phyloP scores from a whole-genome alignment of 2,329 filamentous ascomycete species.

The Aspergillus sp. region DNA sequence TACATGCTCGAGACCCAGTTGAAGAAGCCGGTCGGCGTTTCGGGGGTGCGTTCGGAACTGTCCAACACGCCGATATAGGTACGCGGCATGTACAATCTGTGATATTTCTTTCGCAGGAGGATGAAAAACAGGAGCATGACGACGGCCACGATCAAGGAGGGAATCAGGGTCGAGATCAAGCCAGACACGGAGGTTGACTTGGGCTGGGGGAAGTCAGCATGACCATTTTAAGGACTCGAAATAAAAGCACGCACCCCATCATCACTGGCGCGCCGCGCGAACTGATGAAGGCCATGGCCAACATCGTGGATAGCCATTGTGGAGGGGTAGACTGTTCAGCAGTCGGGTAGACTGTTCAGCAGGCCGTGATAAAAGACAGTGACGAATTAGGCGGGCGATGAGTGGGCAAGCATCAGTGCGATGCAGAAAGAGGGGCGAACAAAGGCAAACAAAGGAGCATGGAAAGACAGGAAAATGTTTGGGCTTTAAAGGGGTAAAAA shows the following conservation, averaged over 20 bases:
- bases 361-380: too few species aligned
- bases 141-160: constrained; percentile 36
- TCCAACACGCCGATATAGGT: constrained; percentile 47
- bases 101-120: constrained; percentile 40
- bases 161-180: constrained; percentile 41
- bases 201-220: background rate
- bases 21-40: constrained; percentile 51
- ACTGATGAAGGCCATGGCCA: constrained; percentile 12
- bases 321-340: background rate
- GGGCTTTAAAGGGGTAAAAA: background rate
- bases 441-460: too few species aligned
- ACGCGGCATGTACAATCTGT: constrained; percentile 46
- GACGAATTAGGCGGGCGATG: background rate
- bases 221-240: too few species aligned
- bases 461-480: too few species aligned
- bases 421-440: too few species aligned
- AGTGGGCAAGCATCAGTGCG: background rate
- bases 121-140: constrained; percentile 42
- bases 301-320: constrained; percentile 10
- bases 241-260: too few species aligned
- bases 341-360: background rate
- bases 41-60: constrained; percentile 47
- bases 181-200: constrained; percentile 34
- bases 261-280: constrained; percentile 10
- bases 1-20: constrained; percentile 62